Evolutionary conservation across 1,284 basidiomycete genomes (phyloP), one percentile per base, ranked within the genome.

Genomic region (Tylopilus sp.): DNA sequence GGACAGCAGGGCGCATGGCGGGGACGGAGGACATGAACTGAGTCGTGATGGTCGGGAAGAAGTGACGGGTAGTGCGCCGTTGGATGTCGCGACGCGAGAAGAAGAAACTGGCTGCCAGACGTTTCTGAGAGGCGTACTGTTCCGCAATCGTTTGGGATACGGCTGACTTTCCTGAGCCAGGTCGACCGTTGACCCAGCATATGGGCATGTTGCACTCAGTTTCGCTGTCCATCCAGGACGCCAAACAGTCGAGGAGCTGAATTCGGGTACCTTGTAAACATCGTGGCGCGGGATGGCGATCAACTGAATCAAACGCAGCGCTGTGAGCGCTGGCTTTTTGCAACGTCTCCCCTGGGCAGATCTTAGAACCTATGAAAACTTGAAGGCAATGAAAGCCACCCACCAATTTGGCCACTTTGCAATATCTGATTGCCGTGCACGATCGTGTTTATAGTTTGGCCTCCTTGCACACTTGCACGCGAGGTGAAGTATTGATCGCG

Each of bases 181-280:
- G 67, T 5, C 62, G 47, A 9, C 72, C 70, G 16, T 69, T 72
- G 22, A 73, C 51, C 72, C 71, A 72, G 39, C 67, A 72, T 33
- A 74, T 62, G 3, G 64, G n/a, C 10, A 65, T 65, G 29, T 6
- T 29, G 29, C 29, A 29, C 47, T 59, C 32, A 52, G 58, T 54
- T 3, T 55, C 56, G 41, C 59, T 57, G 8, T 72, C 65, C 13
- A 60, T 38, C 72, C 70, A 74, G 6, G 70, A 70, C 9, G 62
- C 19, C 13, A 73, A 44, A 15, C 59, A 61, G 47, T 47, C 61
- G 6, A 73, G 72, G 6, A 76, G 41, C 51, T 73, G 72, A 62
- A 63, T 19, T 3, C 72, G 70, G 5, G 72, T 75, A 24, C 73
- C 73, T 61, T 69, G 65, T 39, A 72, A 63, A 52, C 70, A 75